These are phyloP conservation scores for Hylodesmum podocarpum DNA, from an alignment of 306 rosid species.

Conservation along the genomic window DNA sequence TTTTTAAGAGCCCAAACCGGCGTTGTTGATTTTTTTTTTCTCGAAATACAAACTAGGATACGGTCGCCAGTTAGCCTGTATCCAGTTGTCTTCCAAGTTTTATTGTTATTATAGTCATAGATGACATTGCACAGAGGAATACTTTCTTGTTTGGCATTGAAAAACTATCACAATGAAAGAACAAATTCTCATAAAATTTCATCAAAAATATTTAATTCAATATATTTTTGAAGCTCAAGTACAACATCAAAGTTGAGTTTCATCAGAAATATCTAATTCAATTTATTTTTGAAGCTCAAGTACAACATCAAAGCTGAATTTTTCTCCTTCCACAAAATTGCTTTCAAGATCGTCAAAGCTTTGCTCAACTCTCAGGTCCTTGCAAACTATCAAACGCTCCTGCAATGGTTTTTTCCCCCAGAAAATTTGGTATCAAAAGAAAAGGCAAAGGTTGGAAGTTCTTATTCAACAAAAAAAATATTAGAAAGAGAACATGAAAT, in stretches of 20 bases:
- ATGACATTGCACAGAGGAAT: too few species aligned
- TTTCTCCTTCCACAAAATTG: slow-evolving; percentile 61
- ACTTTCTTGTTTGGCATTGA: too few species aligned
- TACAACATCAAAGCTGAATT: slow-evolving; percentile 70
- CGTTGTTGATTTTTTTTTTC: too few species aligned
- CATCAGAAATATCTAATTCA: background rate
- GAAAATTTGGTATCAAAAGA: background rate
- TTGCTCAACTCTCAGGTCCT: slow-evolving; percentile 78
- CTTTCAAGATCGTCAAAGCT: slow-evolving; percentile 83
- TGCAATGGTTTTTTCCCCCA: slow-evolving; percentile 35
- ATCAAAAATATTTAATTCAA: too few species aligned
- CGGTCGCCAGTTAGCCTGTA: too few species aligned
- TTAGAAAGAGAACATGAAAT: background rate
- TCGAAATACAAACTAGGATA: too few species aligned
- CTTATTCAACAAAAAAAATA: background rate
- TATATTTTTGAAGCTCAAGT: too few species aligned
- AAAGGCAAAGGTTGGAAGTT: background rate
- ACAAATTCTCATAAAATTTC: background rate
- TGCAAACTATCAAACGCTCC: slow-evolving; percentile 63
- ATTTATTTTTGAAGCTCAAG: slow-evolving; percentile 49
- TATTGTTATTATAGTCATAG: too few species aligned
- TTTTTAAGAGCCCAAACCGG: too few species aligned
- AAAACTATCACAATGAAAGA: background rate
- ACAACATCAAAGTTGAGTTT: too few species aligned
- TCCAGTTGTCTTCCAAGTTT: too few species aligned